phyloP scores from a whole-genome alignment of 345 rosid genomes.

The Mallotus nudiflorus region DNA sequence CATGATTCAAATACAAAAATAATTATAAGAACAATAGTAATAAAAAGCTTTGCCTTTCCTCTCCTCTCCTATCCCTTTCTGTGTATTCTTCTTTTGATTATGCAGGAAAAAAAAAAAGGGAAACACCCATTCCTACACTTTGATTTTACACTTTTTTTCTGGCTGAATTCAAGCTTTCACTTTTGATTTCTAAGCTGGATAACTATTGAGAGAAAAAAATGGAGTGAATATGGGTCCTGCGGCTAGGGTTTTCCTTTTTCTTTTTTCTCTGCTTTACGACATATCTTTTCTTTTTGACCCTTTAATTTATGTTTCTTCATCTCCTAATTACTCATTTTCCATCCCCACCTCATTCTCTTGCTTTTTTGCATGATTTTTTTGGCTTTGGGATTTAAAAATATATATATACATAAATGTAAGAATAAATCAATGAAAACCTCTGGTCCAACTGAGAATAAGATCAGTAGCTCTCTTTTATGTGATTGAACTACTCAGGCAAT shows the following conservation, averaged over 20 bases:
- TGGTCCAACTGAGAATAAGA: conserved; percentile 49
- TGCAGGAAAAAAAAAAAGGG: conserved; percentile 17
- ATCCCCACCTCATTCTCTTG: neutral
- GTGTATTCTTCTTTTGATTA: conserved; percentile 24
- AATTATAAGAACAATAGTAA: neutral
- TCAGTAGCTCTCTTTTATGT: conserved; percentile 43
- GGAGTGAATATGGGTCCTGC: conserved; percentile 18
- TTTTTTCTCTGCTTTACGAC: conserved; percentile 21
- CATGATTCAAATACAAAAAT: conserved; percentile 1
- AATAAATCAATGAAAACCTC: conserved; percentile 26
- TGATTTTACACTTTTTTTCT: conserved; percentile 30
- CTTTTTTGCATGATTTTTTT: conserved; percentile 45
- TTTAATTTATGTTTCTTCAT: conserved; percentile 4
- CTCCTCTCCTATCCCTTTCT: conserved; percentile 22
- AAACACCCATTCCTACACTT: conserved; percentile 24
- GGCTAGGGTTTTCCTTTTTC: conserved; percentile 33
- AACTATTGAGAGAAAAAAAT: conserved; percentile 12
- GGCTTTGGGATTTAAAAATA: conserved; percentile 49
- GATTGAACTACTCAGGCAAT: conserved; percentile 60
- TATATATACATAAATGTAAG: too few species aligned
- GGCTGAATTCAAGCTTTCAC: conserved; percentile 35
- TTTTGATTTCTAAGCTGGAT: conserved; percentile 23
- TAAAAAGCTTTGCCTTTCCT: conserved; percentile 24
- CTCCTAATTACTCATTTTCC: conserved; percentile 9
- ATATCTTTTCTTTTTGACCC: conserved; percentile 19